These are phyloP conservation scores for Fraxinus dipetala DNA, from an alignment of 305 asterid species.

Conservation along the genomic window DNA sequence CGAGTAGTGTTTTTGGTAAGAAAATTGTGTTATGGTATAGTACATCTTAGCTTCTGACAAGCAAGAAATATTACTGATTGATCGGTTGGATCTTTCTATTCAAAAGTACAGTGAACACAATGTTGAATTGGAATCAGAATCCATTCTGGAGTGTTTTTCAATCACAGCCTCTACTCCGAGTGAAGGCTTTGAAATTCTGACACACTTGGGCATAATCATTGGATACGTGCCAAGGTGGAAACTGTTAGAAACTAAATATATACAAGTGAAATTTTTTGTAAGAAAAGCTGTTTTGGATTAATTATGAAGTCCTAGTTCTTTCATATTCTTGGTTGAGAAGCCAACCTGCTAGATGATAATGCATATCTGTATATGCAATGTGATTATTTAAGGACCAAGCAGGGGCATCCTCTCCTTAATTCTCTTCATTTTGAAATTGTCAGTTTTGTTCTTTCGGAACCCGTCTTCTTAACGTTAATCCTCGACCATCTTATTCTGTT, in stretches of 20 bases:
- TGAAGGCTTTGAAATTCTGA: neutral
- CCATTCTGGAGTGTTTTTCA: neutral
- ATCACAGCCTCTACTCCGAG: neutral
- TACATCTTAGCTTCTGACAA: neutral
- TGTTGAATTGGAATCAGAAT: neutral
- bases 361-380: neutral
- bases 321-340: neutral
- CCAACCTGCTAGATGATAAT: neutral
- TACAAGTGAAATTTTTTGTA: neutral
- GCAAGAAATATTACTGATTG: neutral
- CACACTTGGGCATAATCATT: neutral
- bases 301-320: neutral
- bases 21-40: neutral
- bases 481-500: neutral
- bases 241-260: neutral
- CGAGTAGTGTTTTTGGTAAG: constrained; percentile 14
- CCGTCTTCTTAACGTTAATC: neutral
- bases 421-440: neutral
- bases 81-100: neutral
- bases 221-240: neutral
- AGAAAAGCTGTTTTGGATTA: neutral
- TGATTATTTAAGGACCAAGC: neutral
- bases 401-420: neutral
- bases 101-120: neutral
- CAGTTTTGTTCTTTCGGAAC: neutral